Evolutionary conservation across 805 yeast species (phyloP).

Genomic region (Metschnikowia similis): DNA sequence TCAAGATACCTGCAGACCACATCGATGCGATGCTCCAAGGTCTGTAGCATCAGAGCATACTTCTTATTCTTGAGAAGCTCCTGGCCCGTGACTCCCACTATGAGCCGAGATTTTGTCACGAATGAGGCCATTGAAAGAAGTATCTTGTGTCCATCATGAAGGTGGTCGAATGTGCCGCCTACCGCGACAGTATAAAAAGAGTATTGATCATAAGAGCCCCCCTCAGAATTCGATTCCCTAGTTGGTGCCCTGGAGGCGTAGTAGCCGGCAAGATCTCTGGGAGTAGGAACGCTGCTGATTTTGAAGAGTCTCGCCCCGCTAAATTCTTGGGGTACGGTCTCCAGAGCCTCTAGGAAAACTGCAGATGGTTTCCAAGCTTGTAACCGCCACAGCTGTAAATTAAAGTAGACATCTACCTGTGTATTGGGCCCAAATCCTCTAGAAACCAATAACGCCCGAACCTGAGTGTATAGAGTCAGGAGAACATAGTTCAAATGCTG

Average conservation of each 20-base stretch:
- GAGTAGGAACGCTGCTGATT: neutral
- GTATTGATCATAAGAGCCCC: neutral
- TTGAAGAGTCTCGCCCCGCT: neutral
- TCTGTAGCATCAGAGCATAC: slow-evolving; percentile 59
- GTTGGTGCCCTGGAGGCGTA: too few species aligned
- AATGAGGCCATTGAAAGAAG: slow-evolving; percentile 70
- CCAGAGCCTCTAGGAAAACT: neutral
- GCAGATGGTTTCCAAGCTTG: neutral
- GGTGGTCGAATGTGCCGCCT: slow-evolving; percentile 96
- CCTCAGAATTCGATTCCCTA: neutral
- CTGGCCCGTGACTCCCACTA: slow-evolving; percentile 82
- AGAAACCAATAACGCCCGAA: slow-evolving; percentile 4
- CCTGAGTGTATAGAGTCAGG: slow-evolving; percentile 25
- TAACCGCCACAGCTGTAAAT: neutral
- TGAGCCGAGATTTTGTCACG: slow-evolving; percentile 49
- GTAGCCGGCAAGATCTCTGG: neutral
- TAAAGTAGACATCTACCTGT: neutral
- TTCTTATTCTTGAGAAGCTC: slow-evolving; percentile 71
- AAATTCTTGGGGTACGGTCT: neutral
- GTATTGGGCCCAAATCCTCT: neutral
- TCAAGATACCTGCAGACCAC: slow-evolving; percentile 48
- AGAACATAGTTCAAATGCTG: slow-evolving; percentile 25
- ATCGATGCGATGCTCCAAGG: slow-evolving; percentile 47
- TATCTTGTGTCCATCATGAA: slow-evolving; percentile 93
- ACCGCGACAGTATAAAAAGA: slow-evolving; percentile 44